Evolutionary conservation across 352 stramenopile genomes (phyloP), one percentile per base, ranked within the genome.

Genomic region (Thalassiosira ordinaria): DNA sequence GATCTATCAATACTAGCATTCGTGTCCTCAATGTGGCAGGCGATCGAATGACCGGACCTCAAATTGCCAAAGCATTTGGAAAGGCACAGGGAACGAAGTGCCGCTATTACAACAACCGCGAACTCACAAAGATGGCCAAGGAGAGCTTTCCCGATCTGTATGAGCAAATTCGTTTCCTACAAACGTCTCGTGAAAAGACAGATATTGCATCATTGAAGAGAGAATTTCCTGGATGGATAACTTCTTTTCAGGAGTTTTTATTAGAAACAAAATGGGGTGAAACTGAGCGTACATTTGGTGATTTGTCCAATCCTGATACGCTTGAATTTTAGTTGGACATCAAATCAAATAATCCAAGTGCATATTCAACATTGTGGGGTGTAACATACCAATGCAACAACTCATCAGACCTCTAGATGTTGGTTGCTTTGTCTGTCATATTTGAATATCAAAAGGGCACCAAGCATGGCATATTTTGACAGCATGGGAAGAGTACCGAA

Each of bases 1-100:
- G 5, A 11, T 5, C 33, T 5, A 44, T 26, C 26, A 49, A 5
- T 29, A 46, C n/a, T 16, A 47, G 20, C 29, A 7, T 24, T 33
- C 14, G 31, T 26, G 56, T 66, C 24, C 2, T 82, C 3, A 78
- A 82, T 47, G 66, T 82, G 41, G 74, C 74, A n/a, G 27, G 37
- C n/a, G 65, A 78, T 51, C 14, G 27, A 3, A 20, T 77, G 22
- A 72, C 65, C 11, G 55, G 44, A 1, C 27, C 27, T 6, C n/a
- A 71, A 55, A 82, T 82, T 29, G 74, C 74, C 1, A 24, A 20
- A n/a, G 33, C 55, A 0, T 82, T 82, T 56, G 61, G 49, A 24
- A 69, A 57, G 22, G 51, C 44, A 0, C 71, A 80, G 33, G 52
- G 44, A 46, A 66, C 29, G 6, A 1, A 2, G 22, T 80, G 71